These are phyloP conservation scores for Solanum chiquidenum DNA, from an alignment of 257 asterid species.

Conservation along the genomic window DNA sequence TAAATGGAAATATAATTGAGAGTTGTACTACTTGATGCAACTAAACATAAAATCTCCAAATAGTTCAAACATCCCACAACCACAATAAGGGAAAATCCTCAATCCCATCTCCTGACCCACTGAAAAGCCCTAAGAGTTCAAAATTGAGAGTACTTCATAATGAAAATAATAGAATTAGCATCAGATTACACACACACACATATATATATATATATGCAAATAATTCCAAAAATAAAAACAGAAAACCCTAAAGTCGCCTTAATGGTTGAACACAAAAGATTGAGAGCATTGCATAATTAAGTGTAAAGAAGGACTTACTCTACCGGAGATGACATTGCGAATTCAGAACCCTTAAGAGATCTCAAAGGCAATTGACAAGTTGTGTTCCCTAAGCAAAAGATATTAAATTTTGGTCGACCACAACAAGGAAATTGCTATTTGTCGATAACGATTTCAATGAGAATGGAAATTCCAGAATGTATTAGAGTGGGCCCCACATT, in stretches of 20 bases:
- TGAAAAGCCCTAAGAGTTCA: not conserved
- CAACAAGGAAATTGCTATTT: not conserved
- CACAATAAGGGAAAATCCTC: not conserved
- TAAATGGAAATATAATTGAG: not conserved
- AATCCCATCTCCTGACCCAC: not conserved
- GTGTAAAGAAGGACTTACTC: conserved; percentile 38
- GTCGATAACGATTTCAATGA: not conserved
- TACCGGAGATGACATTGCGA: conserved; percentile 86
- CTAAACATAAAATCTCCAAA: not conserved
- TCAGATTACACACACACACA: not conserved
- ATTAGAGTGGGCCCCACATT: not conserved
- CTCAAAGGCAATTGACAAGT: not conserved
- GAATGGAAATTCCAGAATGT: not conserved
- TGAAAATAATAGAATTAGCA: not conserved
- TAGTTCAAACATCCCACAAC: not conserved
- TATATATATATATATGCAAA: not conserved
- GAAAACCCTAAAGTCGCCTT: not conserved
- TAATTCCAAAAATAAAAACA: not conserved
- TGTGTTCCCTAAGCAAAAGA: not conserved
- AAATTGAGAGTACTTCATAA: not conserved
- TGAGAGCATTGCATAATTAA: not conserved
- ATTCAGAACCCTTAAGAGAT: not conserved
- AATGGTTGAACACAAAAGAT: not conserved
- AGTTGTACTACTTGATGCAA: not conserved
- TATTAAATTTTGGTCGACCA: not conserved